Percentiles rank a stretch among this genome's conserved stretches.
phyloP scores from a whole-genome alignment of 257 asterid species.

The Solanum sitiens region DNA sequence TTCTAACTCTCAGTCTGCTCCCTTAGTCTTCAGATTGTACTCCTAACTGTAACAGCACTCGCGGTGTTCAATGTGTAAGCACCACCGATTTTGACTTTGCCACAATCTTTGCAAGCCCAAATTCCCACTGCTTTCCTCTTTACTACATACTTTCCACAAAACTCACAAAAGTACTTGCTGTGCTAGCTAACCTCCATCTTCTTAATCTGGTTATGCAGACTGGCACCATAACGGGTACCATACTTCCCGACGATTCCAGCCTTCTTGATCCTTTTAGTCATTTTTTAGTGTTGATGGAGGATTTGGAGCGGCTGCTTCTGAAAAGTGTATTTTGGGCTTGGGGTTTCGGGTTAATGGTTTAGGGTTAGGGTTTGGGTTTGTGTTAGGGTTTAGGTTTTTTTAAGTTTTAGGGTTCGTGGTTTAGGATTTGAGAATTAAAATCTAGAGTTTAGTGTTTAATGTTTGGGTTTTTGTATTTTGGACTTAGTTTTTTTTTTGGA shows the following conservation, averaged over 20 bases:
- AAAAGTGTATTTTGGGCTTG: no score
- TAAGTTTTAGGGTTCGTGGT: no score
- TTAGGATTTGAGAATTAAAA: no score
- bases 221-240: conserved; percentile 69
- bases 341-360: no score
- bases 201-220: conserved; percentile 59
- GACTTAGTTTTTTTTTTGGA: no score
- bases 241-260: neutral
- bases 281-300: neutral
- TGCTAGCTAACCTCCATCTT: conserved; percentile 23
- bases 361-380: no score
- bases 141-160: conserved; percentile 34
- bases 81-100: neutral
- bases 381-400: no score
- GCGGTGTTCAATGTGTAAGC: conserved; percentile 1
- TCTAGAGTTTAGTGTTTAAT: no score
- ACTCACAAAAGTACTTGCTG: conserved; percentile 57
- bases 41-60: neutral
- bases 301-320: neutral
- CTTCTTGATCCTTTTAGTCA: conserved; percentile 2
- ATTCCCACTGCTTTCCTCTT: conserved; percentile 1
- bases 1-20: neutral
- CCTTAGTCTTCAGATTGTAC: neutral
- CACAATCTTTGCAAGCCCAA: conserved; percentile 1
- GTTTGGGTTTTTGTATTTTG: no score